Conservation (phyloP, 2,329 filamentous ascomycete species). For the Colletotrichum eremochloae region DNA sequence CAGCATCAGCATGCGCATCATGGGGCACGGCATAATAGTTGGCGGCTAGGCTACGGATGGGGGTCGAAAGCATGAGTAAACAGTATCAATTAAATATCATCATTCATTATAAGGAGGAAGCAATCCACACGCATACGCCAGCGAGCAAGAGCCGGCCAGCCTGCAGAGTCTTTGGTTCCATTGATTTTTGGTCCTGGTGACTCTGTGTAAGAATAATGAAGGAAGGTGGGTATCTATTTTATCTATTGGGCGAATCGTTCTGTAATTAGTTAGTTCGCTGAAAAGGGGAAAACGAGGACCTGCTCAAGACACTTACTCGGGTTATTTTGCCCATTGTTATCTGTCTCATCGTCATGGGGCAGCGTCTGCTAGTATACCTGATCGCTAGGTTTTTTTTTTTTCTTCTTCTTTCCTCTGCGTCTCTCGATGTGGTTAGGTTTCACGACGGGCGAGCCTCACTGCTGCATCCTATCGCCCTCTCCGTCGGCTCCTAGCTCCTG, state of each 20-base stretch:
- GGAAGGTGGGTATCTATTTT: background rate
- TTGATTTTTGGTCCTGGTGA: background rate
- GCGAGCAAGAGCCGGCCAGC: background rate
- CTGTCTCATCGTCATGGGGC: background rate
- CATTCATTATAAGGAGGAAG: background rate
- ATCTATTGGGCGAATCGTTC: background rate
- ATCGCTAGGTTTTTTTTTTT: background rate
- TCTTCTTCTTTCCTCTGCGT: too few relatives aligned
- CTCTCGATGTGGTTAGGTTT: background rate
- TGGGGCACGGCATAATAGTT: constrained; percentile 17
- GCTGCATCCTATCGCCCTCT: constrained; percentile 40
- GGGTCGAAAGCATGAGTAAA: constrained; percentile 14
- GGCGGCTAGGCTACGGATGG: constrained; percentile 1
- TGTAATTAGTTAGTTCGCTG: background rate
- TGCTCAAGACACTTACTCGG: background rate
- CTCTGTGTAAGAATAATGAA: background rate
- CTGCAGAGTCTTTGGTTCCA: background rate
- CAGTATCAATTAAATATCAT: constrained; percentile 24
- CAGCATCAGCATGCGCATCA: constrained; percentile 15
- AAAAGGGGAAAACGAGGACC: background rate
- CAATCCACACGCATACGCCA: background rate
- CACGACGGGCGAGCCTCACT: constrained; percentile 14
- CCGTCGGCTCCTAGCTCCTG: constrained; percentile 26
- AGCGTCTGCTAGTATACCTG: background rate
- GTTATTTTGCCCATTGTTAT: background rate